phyloP scores from a whole-genome alignment of 306 rosid genomes.

The Prunus mira region DNA sequence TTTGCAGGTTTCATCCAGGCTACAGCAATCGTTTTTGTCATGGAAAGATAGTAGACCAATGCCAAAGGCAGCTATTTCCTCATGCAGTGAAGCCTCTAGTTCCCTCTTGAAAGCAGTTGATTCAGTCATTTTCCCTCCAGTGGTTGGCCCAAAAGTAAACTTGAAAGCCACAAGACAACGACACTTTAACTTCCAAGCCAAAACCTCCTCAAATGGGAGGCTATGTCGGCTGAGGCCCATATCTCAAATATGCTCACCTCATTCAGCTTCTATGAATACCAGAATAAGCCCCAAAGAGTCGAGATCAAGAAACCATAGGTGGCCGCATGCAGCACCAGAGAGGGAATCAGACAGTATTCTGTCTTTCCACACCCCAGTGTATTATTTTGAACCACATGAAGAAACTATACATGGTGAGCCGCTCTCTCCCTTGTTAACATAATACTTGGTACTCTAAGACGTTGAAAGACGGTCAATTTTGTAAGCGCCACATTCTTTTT shows the following conservation, averaged over 20 bases:
- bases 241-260: conserved; percentile 24
- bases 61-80: conserved; percentile 18
- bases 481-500: conserved; percentile 3
- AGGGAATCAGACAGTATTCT: conserved; percentile 47
- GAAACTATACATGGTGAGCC: conserved; percentile 18
- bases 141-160: conserved; percentile 34
- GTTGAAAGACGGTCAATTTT: conserved; percentile 17
- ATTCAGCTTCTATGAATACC: conserved; percentile 21
- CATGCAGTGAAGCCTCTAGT: conserved; percentile 3
- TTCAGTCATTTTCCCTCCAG: conserved; percentile 52
- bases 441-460: background rate
- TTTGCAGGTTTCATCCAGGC: conserved; percentile 68
- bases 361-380: conserved; percentile 66
- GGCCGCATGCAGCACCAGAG: conserved; percentile 61
- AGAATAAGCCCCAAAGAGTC: conserved; percentile 26
- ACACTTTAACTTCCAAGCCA: conserved; percentile 33
- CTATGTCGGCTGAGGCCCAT: conserved; percentile 19
- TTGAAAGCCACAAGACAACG: conserved; percentile 43
- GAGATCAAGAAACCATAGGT: conserved; percentile 15
- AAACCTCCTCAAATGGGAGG: conserved; percentile 33
- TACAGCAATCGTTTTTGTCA: conserved; percentile 51
- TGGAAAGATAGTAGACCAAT: conserved; percentile 52
- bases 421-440: conserved; percentile 7
- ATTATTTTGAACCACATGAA: conserved; percentile 37
- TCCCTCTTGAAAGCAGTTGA: conserved; percentile 19